phyloP scores from a whole-genome alignment of 2,329 filamentous ascomycete genomes.

The Apiospora aurea region DNA sequence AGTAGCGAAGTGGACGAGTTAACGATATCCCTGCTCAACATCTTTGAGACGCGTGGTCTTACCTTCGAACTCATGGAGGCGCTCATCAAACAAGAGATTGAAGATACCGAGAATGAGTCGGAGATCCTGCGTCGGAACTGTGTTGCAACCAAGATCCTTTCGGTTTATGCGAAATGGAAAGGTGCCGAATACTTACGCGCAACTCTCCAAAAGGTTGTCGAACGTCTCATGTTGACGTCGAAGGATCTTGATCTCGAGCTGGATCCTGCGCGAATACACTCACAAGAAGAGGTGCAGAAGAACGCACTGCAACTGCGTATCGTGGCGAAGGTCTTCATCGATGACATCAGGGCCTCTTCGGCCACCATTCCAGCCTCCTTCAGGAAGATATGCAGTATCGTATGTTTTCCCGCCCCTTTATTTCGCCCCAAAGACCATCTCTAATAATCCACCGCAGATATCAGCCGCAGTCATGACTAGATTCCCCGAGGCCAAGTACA shows the following conservation, averaged over 20 bases:
- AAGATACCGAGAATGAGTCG: constrained; percentile 73
- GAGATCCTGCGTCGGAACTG: constrained; percentile 73
- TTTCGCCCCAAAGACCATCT: constrained; percentile 27
- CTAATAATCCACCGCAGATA: constrained; percentile 50
- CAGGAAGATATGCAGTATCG: constrained; percentile 71
- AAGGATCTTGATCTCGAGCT: constrained; percentile 73
- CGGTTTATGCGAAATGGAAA: constrained; percentile 76
- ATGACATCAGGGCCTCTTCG: constrained; percentile 71
- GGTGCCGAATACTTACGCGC: constrained; percentile 67
- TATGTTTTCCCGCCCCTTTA: constrained; percentile 44
- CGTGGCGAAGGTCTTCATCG: constrained; percentile 74
- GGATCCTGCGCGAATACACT: constrained; percentile 67
- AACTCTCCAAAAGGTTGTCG: constrained; percentile 71
- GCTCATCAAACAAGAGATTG: constrained; percentile 72
- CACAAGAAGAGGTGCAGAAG: constrained; percentile 68
- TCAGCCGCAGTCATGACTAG: constrained; percentile 67
- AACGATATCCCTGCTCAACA: constrained; percentile 70
- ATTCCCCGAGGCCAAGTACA: constrained; percentile 75
- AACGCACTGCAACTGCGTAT: constrained; percentile 71
- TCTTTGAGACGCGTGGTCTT: constrained; percentile 72
- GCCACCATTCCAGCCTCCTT: constrained; percentile 68
- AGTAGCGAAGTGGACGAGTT: constrained; percentile 74
- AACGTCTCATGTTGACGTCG: constrained; percentile 70
- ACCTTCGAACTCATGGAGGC: constrained; percentile 70
- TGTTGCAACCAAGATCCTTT: constrained; percentile 76